Evolutionary conservation across 768 basidiomycete genomes (phyloP), one percentile per base, ranked within the genome.

Genomic region (Suillus subaureus): DNA sequence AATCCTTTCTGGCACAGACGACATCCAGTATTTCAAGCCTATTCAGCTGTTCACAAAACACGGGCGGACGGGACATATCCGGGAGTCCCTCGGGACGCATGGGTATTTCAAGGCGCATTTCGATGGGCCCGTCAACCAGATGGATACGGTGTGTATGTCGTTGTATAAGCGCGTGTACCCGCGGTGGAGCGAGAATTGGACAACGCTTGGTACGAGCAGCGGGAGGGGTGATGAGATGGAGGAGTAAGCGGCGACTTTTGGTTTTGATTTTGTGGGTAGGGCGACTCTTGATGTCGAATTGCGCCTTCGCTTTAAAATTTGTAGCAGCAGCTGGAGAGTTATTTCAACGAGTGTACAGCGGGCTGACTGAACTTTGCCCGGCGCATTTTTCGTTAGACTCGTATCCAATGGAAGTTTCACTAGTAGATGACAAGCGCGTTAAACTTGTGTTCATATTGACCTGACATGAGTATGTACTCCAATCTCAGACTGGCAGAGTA

Each of bases 51-150:
- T 94, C 75, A 99, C 97, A 3, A 99, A 99, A 78, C 85, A 90
- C 66, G 97, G 97, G 12, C 86, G 94, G 23, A 84, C 84, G 28
- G 97, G 52, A 31, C 52, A 54, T 31, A 54, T 54, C 52, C 28
- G 52, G 52, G 96, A 96, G 78, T 91, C 94, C 11, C 88, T 99
- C 21, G 97, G 97, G 56, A 99, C 96, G 37, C 97, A 99, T 73
- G 97, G 97, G 37, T 95, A 98, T 79, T 94, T 96, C 85, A 99
- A 99, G 82, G 96, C 95, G 15, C 87, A 93, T 76, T 96, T 96
- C 78, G 96, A 98, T 73, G 94, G 93, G 16, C 93, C 92, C 28
- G 89, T 98, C 70, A 91, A 86, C 72, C 95, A 96, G 81, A 97
- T 97, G 96, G 97, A 99, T 70, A 97, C 96, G 18, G 86, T 98